Conservation (phyloP, 257 asterid genomes). For the Fraxinus anomala region DNA sequence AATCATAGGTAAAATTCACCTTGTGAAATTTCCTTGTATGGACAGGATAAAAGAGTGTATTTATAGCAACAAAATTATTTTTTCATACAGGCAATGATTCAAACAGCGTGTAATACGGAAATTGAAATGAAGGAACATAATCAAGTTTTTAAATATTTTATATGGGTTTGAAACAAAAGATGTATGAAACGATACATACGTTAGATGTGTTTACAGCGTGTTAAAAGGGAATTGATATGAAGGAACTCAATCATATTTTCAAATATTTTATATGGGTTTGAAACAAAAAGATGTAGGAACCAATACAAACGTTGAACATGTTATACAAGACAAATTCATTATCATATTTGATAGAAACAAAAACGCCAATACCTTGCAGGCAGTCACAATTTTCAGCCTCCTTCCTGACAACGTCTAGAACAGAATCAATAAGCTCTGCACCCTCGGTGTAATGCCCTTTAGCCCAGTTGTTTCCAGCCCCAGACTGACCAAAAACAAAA, state of each 20-base stretch:
- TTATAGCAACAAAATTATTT: no score
- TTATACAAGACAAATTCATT: background rate
- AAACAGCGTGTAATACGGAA: no score
- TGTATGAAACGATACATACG: no score
- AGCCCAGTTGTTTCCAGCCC: slow-evolving; percentile 56
- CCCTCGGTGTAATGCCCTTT: slow-evolving; percentile 60
- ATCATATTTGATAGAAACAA: background rate
- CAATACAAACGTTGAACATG: no score
- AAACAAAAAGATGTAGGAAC: no score
- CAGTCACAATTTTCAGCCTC: slow-evolving; percentile 56
- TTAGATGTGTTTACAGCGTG: background rate
- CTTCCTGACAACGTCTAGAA: slow-evolving; percentile 53
- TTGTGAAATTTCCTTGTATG: no score
- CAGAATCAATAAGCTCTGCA: slow-evolving; percentile 55
- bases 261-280: background rate
- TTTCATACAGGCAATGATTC: no score
- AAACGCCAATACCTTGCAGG: slow-evolving; percentile 40
- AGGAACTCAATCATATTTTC: background rate
- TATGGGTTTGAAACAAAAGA: no score
- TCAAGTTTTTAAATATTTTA: no score
- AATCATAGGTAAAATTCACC: no score
- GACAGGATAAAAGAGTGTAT: no score
- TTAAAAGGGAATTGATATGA: background rate
- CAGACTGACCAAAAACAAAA: slow-evolving; percentile 52
- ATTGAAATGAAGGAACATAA: no score